Evolutionary conservation across 163 green algal genomes (phyloP), one percentile per base, ranked within the genome.

Genomic region (Chloromonas sp.): DNA sequence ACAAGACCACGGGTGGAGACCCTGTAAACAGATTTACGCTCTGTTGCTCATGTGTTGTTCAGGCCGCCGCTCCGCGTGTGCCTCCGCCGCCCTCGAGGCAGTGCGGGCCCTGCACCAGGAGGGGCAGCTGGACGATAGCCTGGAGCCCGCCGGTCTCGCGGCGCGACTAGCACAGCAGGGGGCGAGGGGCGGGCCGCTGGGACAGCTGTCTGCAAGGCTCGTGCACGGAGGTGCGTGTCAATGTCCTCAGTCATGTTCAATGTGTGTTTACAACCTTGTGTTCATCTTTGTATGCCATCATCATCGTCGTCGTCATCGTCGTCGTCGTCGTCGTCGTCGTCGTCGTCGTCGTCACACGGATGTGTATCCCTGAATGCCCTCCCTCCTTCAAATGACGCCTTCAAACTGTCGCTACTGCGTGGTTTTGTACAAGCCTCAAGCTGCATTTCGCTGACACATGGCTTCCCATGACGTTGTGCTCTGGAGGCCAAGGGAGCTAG

Each of bases 191-290:
- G n/a, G 60, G n/a, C 60, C 60, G 1, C 61, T 77, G n/a, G 60
- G 2, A 11, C 60, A 15, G 60, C 80, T 83, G 60, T 60, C 80
- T 13, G 60, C 61, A 58, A 58, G 61, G 1, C 74, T 83, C 80
- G 60, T 83, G 60, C 13, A 83, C 60, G 60, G 60, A 83, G 80
- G 80, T 82, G 78, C 5, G 78, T 81, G 14, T 5, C 66, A 74
- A 74, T 74, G 5, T 11, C 66, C 66, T 74, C 66, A 5, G 5
- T 74, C 5, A 74, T 11, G 5, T 74, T 11, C 5, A 15, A 15
- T 11, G 66, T 11, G 66, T 74, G 66, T 11, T 74, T 5, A 74
- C 66, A 5, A 15, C 66, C 66, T 11, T 74, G 66, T 11, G 5
- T 74, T 11, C 66, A 74, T 11, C 66, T 74, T 36, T 36, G 36